These are phyloP conservation scores for Nevesoporus exiguus DNA, from an alignment of 768 basidiomycete species.

Conservation along the genomic window DNA sequence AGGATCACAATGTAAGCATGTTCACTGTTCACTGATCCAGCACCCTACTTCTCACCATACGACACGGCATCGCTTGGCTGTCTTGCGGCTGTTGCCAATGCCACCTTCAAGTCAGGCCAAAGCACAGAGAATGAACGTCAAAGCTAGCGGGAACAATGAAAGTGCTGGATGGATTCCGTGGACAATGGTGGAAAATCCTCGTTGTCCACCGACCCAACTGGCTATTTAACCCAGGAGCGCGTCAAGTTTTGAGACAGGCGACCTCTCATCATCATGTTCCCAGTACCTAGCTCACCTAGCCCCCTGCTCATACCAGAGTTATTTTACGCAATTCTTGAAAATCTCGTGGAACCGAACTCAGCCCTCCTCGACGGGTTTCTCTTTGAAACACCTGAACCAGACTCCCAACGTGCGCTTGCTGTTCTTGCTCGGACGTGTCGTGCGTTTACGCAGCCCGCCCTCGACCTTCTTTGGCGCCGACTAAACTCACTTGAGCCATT, in stretches of 20 bases:
- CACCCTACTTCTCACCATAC: no score
- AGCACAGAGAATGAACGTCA: no score
- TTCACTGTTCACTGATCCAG: no score
- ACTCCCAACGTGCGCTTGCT: neutral
- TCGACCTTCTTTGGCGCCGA: neutral
- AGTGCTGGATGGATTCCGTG: neutral
- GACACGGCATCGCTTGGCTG: no score
- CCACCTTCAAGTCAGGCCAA: no score
- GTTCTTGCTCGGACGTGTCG: constrained; percentile 5
- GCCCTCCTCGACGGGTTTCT: neutral
- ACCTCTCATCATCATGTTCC: neutral
- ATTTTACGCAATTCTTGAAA: neutral
- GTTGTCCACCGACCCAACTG: neutral
- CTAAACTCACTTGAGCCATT: neutral
- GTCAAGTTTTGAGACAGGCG: no score
- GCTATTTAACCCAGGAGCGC: neutral
- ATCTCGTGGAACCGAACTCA: neutral
- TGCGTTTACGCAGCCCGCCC: neutral
- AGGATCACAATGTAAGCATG: no score
- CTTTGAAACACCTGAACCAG: neutral
- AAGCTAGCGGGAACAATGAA: neutral
- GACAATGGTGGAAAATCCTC: neutral
- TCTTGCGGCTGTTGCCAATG: no score
- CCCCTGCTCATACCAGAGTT: neutral
- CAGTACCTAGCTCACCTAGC: neutral